phyloP scores from a whole-genome alignment of 495 filamentous ascomycete species.

The Penicillium pancosmium region DNA sequence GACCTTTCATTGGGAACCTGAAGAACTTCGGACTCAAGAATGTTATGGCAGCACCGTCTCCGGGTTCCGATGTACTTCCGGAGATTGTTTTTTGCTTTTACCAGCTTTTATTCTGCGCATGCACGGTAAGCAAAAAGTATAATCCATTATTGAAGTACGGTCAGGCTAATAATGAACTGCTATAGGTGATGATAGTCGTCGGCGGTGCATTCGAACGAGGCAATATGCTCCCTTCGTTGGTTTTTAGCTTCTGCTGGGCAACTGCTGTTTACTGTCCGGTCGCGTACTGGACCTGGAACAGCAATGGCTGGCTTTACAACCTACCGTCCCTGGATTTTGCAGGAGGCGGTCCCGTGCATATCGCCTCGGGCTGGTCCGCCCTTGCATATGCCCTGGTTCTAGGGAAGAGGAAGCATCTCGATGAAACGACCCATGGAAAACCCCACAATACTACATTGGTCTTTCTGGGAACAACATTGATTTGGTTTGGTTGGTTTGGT shows the following conservation, averaged over 20 bases:
- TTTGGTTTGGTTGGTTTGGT: conserved; percentile 65
- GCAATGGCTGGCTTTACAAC: conserved; percentile 59
- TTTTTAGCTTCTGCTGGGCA: conserved; percentile 62
- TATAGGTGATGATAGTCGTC: conserved; percentile 52
- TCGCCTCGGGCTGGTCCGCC: conserved; percentile 55
- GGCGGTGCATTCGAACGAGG: conserved; percentile 59
- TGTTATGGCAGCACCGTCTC: conserved; percentile 52
- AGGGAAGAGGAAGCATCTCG: conserved; percentile 53
- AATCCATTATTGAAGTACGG: background rate
- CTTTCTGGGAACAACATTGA: conserved; percentile 59
- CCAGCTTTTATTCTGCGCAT: conserved; percentile 60
- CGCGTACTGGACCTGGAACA: conserved; percentile 65
- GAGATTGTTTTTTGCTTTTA: conserved; percentile 62
- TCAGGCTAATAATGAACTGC: background rate
- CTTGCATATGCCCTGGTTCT: conserved; percentile 60
- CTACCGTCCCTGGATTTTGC: conserved; percentile 59
- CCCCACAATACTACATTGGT: conserved; percentile 60
- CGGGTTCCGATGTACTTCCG: conserved; percentile 49
- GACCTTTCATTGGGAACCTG: conserved; percentile 57
- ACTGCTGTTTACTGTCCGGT: conserved; percentile 63
- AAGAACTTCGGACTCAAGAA: conserved; percentile 57
- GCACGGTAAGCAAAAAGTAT: conserved; percentile 43
- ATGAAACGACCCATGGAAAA: conserved; percentile 45
- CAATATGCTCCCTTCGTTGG: conserved; percentile 54
- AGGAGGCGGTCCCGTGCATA: conserved; percentile 59